A percentile compares a stretch with the other conserved stretches of the same genome.
phyloP scores from a whole-genome alignment of 2,329 filamentous ascomycete genomes.

The Fusarium algeriense region DNA sequence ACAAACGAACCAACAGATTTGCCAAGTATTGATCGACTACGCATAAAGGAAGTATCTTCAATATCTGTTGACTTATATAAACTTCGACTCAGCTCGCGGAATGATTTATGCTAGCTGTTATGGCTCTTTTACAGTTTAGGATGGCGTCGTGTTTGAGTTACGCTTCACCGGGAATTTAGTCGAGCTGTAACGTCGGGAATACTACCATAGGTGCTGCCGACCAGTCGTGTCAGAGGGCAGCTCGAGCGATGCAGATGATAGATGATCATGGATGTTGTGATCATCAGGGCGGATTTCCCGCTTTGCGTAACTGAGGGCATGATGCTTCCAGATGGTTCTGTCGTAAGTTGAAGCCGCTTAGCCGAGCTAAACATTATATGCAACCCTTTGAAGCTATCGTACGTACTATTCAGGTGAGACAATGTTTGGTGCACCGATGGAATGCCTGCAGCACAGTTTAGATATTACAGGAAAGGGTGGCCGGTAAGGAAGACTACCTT shows the following conservation, averaged over 20 bases:
- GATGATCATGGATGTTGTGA: conserved; percentile 23
- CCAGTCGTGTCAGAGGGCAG: neutral
- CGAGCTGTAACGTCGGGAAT: conserved; percentile 22
- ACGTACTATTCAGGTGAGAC: conserved; percentile 3
- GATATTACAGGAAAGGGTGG: neutral
- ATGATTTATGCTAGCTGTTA: neutral
- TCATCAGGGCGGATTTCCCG: conserved; percentile 22
- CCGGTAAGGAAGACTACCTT: neutral
- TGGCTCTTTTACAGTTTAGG: neutral
- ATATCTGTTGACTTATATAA: neutral
- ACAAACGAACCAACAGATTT: conserved; percentile 7
- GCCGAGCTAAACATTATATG: neutral
- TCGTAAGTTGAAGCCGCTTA: conserved; percentile 21
- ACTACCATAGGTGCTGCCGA: conserved; percentile 12
- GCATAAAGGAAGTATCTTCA: neutral
- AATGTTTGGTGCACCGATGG: neutral
- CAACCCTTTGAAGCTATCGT: neutral
- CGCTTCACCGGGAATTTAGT: conserved; percentile 11
- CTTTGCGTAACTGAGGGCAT: conserved; percentile 2
- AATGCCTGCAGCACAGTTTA: neutral
- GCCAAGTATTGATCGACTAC: neutral
- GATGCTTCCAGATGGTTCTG: neutral
- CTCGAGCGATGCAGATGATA: conserved; percentile 4
- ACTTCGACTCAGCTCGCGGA: neutral
- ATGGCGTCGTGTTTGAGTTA: conserved; percentile 5